Base-by-base conservation (phyloP, 2,329 filamentous ascomycete genomes). In the Epichloe glyceriae region DNA sequence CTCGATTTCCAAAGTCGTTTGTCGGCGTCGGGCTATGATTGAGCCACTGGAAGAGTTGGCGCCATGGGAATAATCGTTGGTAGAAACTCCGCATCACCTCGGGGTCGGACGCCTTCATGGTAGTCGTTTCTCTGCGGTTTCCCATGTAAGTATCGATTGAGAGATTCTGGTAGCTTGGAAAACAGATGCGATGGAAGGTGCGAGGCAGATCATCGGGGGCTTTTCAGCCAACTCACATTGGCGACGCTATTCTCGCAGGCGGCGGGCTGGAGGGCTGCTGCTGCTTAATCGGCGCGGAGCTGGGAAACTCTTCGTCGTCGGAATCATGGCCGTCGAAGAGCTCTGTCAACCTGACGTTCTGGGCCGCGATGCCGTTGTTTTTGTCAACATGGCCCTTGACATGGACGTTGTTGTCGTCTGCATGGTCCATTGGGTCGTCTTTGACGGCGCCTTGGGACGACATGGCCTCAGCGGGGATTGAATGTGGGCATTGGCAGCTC, bases 41-140 rank as follows among this genome's bases (percentile, higher is more conserved):
- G 46, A 98, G 80, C 93, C 93, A 98, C 67, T 96, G 90, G 69
- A 96, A 98, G 19, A 97, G 81, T 54, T 88, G 85, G 53, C 90
- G 82, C 75, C 95, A 98, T 4, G 93, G 93, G 61, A 97, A 97
- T 38, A 98, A 75, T 46, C 93, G 87, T 63, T 95, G 87, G 66
- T 98, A 98, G 71, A 96, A 98, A 56, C 85, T 87, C 60, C 86
- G 82, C 82, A 97, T 89, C 11, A 94, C 79, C 62, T 90, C 87
- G 2, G 87, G 82, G 58, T 95, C 88, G 39, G 82, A 86, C 41
- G 78, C 73, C 38, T 68, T 71, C 35, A 74, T 59, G 0, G 67
- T 60, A 14, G 66, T 53, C 7, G 62, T 50, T 46, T 68, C 66
- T 37, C 19, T 46, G 22, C 11, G 30, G 10, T 30, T 10, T 30